A percentile compares a stretch with the other conserved stretches of the same genome.
phyloP scores from a whole-genome alignment of 108 stramenopile species.

The Chaetoceros tenuissimus region DNA sequence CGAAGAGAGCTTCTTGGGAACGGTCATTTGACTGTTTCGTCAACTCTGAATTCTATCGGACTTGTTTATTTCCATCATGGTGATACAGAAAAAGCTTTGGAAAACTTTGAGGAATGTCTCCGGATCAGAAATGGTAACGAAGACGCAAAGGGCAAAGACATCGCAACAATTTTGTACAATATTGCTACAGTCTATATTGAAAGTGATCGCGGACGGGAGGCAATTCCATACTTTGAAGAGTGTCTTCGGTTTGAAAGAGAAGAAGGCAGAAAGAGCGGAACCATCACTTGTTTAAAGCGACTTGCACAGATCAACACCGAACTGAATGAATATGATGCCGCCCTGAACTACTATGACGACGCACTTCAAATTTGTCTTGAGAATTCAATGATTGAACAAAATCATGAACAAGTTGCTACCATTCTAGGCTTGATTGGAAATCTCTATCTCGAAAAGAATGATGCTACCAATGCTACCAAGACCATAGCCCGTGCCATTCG shows the following conservation, averaged over 20 bases:
- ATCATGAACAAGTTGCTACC: constrained; percentile 18
- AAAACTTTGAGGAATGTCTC: constrained; percentile 45
- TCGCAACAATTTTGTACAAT: constrained; percentile 58
- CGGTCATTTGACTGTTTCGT: constrained; percentile 45
- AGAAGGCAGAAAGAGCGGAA: constrained; percentile 31
- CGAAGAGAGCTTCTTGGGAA: constrained; percentile 39
- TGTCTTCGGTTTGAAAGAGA: constrained; percentile 43
- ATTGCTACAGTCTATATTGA: constrained; percentile 56
- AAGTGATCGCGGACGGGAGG: constrained; percentile 39
- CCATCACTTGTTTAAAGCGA: constrained; percentile 41
- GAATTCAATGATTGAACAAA: too few species aligned
- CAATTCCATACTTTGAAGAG: constrained; percentile 39
- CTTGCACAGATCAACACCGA: constrained; percentile 45
- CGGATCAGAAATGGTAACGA: constrained; percentile 34
- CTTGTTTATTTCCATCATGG: constrained; percentile 53
- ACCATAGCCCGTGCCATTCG: too few species aligned
- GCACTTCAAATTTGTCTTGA: constrained; percentile 37
- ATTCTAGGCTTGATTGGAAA: constrained; percentile 52
- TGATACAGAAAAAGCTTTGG: constrained; percentile 37
- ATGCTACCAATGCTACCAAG: too few species aligned
- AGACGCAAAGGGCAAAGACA: constrained; percentile 46
- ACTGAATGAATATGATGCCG: too few species aligned
- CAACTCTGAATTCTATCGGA: constrained; percentile 55
- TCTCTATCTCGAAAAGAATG: constrained; percentile 34
- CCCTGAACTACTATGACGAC: constrained; percentile 38